Base-by-base conservation (phyloP, 768 basidiomycete genomes). In the Pleurotus eryngii region DNA sequence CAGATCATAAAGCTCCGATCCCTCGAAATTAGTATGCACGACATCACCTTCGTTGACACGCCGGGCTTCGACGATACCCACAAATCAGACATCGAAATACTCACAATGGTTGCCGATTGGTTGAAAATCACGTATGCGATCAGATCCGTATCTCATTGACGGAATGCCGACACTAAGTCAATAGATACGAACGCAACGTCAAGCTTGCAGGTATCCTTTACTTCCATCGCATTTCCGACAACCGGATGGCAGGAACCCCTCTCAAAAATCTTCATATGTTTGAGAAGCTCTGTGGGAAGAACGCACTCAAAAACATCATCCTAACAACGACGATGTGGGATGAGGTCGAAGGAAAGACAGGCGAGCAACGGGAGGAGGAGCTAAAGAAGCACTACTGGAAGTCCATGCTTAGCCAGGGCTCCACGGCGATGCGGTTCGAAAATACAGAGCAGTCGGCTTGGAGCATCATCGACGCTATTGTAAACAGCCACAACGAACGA, bases 31-130 rank as follows among this genome's bases (percentile, higher is more conserved):
- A 46, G 50, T 38, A 39, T 17, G 6, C 46, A 42, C n/a, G 58
- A 56, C 26, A 26, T 68, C 22, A 43, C 65, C 45, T 59, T 67
- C 22, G 59, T 64, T 9, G 65, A 66, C 46, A 64, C 63, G 8
- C 65, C 65, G 12, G 63, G 65, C 1, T 64, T 66, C 43, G 65
- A 65, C 20, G 59, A 65, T 49, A 65, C 64, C 3, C 37, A 53
- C 30, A 49, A 49, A 20, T 50, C 39, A 11, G 65, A 68, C 49
- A 46, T 30, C 11, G 65, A 63, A 17, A 61, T 65, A 22, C 45
- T 67, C 42, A 43, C 55, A 11, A 54, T 57, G 15, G 65, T 68
- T 48, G 54, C 60, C 15, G 46, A 51, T 7, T 68, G 65, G 65
- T 43, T 65, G 54, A 57, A 51, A 35, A 45, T 20, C 18, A 60